phyloP scores from a whole-genome alignment of 768 basidiomycete species.

The Epithele typhae region DNA sequence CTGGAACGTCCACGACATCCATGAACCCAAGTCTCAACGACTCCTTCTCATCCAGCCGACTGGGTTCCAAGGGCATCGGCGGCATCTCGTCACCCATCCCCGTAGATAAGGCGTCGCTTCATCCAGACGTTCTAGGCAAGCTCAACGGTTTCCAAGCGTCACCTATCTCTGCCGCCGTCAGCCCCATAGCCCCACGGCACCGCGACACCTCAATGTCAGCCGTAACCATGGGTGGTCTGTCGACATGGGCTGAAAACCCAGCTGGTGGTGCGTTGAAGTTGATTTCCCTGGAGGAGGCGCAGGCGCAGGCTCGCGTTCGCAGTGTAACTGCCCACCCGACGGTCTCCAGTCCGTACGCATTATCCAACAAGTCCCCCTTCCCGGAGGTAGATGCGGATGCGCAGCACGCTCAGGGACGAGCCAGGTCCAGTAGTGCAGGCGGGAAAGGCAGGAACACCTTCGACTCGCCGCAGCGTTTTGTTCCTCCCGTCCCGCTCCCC shows the following conservation, averaged over 20 bases:
- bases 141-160: conserved; percentile 8
- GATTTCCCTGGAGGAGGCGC: conserved; percentile 76
- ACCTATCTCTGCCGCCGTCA: conserved; percentile 1
- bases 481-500: not conserved
- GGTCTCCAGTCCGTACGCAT: conserved; percentile 12
- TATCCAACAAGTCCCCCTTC: conserved; percentile 23
- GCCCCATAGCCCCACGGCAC: conserved; percentile 24
- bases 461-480: conserved; percentile 1
- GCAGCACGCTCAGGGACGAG: conserved; percentile 30
- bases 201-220: conserved; percentile 11
- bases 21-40: conserved; percentile 13
- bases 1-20: conserved; percentile 23
- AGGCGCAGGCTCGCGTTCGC: conserved; percentile 55
- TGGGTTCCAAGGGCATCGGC: conserved; percentile 14
- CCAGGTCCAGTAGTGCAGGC: conserved; percentile 56
- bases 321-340: conserved; percentile 27
- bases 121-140: conserved; percentile 5
- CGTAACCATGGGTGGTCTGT: conserved; percentile 20
- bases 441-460: conserved; percentile 43
- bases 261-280: conserved; percentile 56
- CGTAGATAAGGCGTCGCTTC: conserved; percentile 16
- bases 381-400: conserved; percentile 4
- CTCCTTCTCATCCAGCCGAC: conserved; percentile 3
- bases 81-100: conserved; percentile 23
- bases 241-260: conserved; percentile 51